These are phyloP conservation scores for Gentiana straminea DNA, from an alignment of 257 asterid species.

Conservation along the genomic window DNA sequence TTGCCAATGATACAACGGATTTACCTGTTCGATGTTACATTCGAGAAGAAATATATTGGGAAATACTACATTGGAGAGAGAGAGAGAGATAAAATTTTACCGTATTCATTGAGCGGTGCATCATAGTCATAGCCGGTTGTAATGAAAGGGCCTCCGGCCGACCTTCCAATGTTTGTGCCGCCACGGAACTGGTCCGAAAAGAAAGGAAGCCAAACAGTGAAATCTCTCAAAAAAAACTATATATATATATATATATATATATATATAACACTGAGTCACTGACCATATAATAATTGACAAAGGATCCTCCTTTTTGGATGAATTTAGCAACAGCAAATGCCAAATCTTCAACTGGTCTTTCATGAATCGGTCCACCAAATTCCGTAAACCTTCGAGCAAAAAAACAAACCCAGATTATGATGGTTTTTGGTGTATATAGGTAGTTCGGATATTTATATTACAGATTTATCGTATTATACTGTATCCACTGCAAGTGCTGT, in stretches of 20 bases:
- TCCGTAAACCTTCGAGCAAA: constrained; percentile 51
- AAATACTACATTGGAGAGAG: too few relatives aligned
- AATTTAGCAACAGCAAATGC: constrained; percentile 89
- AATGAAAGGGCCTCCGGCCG: constrained; percentile 91
- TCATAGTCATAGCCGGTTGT: constrained; percentile 91
- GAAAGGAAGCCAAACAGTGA: background rate
- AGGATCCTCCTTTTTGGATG: constrained; percentile 88
- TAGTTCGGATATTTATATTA: too few relatives aligned
- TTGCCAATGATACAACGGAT: too few relatives aligned
- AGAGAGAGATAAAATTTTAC: constrained; percentile 13
- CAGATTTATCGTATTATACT: too few relatives aligned
- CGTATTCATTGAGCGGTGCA: constrained; percentile 89
- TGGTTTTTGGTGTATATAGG: too few relatives aligned
- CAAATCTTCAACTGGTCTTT: constrained; percentile 87
- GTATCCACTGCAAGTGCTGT: too few relatives aligned
- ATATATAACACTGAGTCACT: constrained; percentile 7
- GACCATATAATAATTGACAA: constrained; percentile 92
- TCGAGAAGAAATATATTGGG: too few relatives aligned
- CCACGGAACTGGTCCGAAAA: constrained; percentile 34
- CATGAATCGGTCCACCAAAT: constrained; percentile 62
- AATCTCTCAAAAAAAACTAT: too few relatives aligned
- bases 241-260: too few relatives aligned
- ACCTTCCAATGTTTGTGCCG: constrained; percentile 87
- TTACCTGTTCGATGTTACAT: too few relatives aligned
- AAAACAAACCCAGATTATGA: too few relatives aligned